phyloP scores from a whole-genome alignment of 2,329 filamentous ascomycete genomes.

The Herpotrichia juniperi region DNA sequence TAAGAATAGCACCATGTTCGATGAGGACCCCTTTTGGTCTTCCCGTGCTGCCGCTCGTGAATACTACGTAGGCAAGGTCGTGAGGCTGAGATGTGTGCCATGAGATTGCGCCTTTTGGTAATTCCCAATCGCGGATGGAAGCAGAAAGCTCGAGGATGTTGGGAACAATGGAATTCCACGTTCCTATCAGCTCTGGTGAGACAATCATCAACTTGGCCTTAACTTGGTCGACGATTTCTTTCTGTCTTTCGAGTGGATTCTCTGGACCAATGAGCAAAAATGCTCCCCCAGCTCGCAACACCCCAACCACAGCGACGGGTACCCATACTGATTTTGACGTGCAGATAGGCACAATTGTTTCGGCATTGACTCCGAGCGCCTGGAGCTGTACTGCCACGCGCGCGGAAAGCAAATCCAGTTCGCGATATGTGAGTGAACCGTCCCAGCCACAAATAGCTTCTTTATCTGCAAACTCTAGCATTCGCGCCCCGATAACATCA shows the following conservation, averaged over 20 bases:
- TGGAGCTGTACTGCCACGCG: background rate
- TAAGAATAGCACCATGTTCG: conserved; percentile 11
- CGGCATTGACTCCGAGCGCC: background rate
- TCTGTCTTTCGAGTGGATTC: conserved; percentile 7
- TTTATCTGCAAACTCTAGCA: background rate
- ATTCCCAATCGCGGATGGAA: background rate
- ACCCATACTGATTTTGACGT: conserved; percentile 43
- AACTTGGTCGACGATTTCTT: conserved; percentile 9
- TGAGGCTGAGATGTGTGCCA: conserved; percentile 1
- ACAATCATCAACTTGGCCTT: conserved; percentile 5
- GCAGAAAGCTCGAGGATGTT: background rate
- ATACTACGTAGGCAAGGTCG: conserved; percentile 63
- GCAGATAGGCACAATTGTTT: conserved; percentile 34
- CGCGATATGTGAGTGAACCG: background rate
- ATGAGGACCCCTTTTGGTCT: conserved; percentile 66
- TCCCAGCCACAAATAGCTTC: background rate
- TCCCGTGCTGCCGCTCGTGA: conserved; percentile 49
- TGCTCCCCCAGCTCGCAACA: conserved; percentile 50
- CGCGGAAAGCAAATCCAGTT: background rate
- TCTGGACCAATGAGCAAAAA: conserved; percentile 34
- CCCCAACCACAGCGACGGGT: conserved; percentile 40
- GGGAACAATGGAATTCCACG: background rate
- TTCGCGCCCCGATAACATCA: background rate
- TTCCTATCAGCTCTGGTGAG: background rate
- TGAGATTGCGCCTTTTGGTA: background rate